These are phyloP conservation scores for Circinella minor DNA, from an alignment of 371 early-diverging fungal species.

Conservation along the genomic window DNA sequence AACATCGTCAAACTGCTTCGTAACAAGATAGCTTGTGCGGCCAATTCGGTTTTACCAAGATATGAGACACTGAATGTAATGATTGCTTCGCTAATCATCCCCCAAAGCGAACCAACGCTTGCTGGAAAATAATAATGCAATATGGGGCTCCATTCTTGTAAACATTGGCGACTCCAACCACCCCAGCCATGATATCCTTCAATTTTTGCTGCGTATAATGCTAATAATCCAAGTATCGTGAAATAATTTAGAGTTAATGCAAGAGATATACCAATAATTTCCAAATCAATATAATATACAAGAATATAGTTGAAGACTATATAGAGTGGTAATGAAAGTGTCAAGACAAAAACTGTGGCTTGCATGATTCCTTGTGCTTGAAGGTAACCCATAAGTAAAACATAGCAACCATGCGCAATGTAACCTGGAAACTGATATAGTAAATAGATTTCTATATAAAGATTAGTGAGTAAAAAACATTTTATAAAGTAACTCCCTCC, in stretches of 20 bases:
- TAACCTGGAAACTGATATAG: constrained; percentile 4
- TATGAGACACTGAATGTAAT: constrained; percentile 5
- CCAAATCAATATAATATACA: constrained; percentile 1
- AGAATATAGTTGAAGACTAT: neutral
- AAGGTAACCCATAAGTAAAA: neutral
- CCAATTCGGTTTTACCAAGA: neutral
- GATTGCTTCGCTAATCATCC: neutral
- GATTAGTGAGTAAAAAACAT: neutral
- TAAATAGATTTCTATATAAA: neutral
- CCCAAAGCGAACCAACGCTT: neutral
- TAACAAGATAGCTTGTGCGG: neutral
- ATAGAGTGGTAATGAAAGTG: neutral
- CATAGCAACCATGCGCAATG: neutral
- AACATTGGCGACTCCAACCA: constrained; percentile 4
- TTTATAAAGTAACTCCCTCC: too few relatives aligned
- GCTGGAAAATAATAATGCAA: neutral
- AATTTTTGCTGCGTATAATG: neutral
- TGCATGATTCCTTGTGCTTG: constrained; percentile 1
- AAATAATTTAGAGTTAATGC: neutral
- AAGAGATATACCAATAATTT: neutral
- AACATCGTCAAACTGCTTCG: neutral
- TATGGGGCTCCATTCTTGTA: neutral
- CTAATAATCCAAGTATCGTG: neutral
- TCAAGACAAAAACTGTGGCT: neutral
- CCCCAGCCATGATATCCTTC: constrained; percentile 4